phyloP scores from a whole-genome alignment of 2,329 filamentous ascomycete genomes.

The Botrytis porri region DNA sequence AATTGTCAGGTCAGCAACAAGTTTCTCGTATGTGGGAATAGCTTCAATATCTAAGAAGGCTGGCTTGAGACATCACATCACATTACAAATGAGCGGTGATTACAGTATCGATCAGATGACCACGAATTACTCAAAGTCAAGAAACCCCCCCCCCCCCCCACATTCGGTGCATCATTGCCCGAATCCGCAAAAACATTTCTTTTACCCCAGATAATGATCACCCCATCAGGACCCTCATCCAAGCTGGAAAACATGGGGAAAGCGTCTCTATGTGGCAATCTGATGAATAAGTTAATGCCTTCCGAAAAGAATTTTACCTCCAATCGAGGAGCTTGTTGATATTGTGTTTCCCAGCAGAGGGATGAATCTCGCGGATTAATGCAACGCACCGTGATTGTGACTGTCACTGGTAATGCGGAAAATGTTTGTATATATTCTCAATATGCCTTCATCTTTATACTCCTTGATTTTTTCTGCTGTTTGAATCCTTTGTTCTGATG shows the following conservation, averaged over 20 bases:
- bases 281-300: background rate
- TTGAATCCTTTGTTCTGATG: background rate
- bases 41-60: background rate
- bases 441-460: background rate
- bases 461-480: background rate
- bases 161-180: slow-evolving; percentile 14
- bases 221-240: slow-evolving; percentile 15
- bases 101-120: background rate
- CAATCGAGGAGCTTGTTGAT: slow-evolving; percentile 21
- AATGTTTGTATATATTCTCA: slow-evolving; percentile 5
- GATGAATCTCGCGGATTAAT: background rate
- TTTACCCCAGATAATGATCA: slow-evolving; percentile 8
- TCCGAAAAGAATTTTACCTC: slow-evolving; percentile 26
- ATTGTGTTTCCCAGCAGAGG: background rate
- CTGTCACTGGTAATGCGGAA: background rate
- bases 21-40: background rate
- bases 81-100: background rate
- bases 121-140: background rate
- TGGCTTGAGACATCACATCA: too few species aligned
- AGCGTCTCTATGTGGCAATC: background rate
- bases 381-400: background rate
- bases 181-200: slow-evolving; percentile 4
- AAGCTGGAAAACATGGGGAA: slow-evolving; percentile 15
- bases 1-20: background rate
- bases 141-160: too few species aligned